phyloP scores from a whole-genome alignment of 805 yeast species.

The Wickerhamiella brachini region DNA sequence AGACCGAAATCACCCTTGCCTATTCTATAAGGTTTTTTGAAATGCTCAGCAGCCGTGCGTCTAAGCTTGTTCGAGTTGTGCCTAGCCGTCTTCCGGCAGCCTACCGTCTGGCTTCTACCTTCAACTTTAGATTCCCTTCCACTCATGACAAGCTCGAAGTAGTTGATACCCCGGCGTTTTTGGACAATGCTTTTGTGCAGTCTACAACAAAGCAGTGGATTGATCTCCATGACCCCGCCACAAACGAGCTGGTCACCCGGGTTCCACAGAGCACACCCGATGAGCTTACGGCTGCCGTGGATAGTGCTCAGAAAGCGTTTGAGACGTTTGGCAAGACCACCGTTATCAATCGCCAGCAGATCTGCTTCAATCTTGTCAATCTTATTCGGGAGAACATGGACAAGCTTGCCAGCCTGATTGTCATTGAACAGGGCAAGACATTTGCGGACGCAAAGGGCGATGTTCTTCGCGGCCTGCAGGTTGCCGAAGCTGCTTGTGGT shows the following conservation, averaged over 20 bases:
- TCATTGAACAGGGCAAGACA: constrained; percentile 65
- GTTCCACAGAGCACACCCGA: constrained; percentile 61
- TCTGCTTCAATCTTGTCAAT: constrained; percentile 54
- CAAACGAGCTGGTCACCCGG: constrained; percentile 47
- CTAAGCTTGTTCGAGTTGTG: background rate
- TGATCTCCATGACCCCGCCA: constrained; percentile 65
- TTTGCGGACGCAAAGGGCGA: constrained; percentile 63
- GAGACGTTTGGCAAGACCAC: constrained; percentile 39
- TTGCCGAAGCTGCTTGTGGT: constrained; percentile 61
- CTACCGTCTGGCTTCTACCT: constrained; percentile 1
- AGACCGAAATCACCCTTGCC: background rate
- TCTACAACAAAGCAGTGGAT: constrained; percentile 44
- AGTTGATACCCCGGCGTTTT: constrained; percentile 25
- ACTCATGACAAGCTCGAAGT: constrained; percentile 23
- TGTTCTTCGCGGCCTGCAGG: constrained; percentile 63
- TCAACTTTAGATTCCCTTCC: constrained; percentile 16
- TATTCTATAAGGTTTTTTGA: too few relatives aligned
- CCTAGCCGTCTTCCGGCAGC: background rate
- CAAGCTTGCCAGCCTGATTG: constrained; percentile 48
- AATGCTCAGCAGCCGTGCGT: background rate
- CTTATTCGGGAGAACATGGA: constrained; percentile 54
- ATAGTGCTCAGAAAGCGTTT: constrained; percentile 51
- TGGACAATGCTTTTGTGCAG: constrained; percentile 37
- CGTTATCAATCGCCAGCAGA: constrained; percentile 41
- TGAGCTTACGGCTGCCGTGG: constrained; percentile 53